These are phyloP conservation scores for Trichoderma citrinoviride DNA, from an alignment of 2,329 filamentous ascomycete species.

Conservation along the genomic window DNA sequence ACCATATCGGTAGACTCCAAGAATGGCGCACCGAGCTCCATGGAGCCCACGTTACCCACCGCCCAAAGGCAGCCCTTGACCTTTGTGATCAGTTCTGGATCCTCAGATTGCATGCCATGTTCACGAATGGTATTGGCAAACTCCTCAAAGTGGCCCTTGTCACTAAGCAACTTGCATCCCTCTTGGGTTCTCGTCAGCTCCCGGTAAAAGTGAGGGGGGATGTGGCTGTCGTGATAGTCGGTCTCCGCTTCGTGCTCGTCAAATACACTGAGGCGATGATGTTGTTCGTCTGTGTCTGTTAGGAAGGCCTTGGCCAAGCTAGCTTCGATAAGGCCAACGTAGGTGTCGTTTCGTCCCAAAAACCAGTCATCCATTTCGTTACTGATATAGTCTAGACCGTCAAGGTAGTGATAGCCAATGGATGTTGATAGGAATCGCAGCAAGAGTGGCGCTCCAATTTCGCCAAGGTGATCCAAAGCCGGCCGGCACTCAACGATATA, in stretches of 20 bases:
- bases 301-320: conserved; percentile 83
- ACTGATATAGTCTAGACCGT: conserved; percentile 96
- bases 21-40: conserved; percentile 95
- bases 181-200: conserved; percentile 91
- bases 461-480: conserved; percentile 89
- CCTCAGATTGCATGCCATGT: conserved; percentile 79
- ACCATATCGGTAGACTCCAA: conserved; percentile 88
- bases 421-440: conserved; percentile 93
- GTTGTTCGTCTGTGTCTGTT: conserved; percentile 58
- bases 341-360: conserved; percentile 91
- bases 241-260: conserved; percentile 56
- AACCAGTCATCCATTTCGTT: conserved; percentile 99
- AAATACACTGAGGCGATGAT: conserved; percentile 57
- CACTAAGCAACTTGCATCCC: conserved; percentile 82
- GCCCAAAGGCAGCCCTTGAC: conserved; percentile 98
- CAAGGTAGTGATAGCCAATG: conserved; percentile 94
- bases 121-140: conserved; percentile 88
- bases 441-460: conserved; percentile 91
- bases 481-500: conserved; percentile 96
- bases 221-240: conserved; percentile 61
- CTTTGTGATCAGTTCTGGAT: conserved; percentile 81
- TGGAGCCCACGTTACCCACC: conserved; percentile 94
- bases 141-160: conserved; percentile 95
- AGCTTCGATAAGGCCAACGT: conserved; percentile 92
- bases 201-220: conserved; percentile 97